phyloP scores from a whole-genome alignment of 441 rosid species.

The Erodium trifolium region DNA sequence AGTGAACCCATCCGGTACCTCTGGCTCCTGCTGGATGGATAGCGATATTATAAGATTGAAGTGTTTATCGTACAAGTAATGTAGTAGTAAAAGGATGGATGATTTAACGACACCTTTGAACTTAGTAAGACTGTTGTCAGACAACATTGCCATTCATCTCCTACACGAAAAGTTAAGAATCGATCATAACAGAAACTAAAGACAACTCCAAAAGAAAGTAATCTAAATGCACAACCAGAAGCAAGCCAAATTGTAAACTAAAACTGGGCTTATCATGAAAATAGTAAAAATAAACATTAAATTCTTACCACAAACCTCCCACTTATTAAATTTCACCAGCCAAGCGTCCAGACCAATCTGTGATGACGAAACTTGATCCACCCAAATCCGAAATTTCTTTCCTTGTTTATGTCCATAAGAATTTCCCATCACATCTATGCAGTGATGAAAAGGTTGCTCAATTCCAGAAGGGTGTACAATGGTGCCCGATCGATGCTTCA shows the following conservation, averaged over 20 bases:
- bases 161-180: conserved; percentile 13
- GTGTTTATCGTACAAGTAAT: neutral
- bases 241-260: neutral
- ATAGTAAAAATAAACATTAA: neutral
- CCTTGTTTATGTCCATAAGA: conserved; percentile 69
- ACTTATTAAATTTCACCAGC: conserved; percentile 50
- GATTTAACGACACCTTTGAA: conserved; percentile 20
- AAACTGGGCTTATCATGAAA: neutral
- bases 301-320: conserved; percentile 47
- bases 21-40: neutral
- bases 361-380: conserved; percentile 50
- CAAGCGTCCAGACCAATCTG: conserved; percentile 47
- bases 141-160: conserved; percentile 25
- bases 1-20: conserved; percentile 13
- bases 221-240: neutral
- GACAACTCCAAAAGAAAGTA: no score
- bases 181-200: neutral
- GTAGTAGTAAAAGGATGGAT: no score
- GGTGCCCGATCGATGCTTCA: conserved; percentile 36
- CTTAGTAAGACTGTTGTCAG: conserved; percentile 31
- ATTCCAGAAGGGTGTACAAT: conserved; percentile 64
- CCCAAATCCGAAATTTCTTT: conserved; percentile 66
- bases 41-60: neutral
- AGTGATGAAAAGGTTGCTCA: conserved; percentile 44
- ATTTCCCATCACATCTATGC: conserved; percentile 37